Conservation (phyloP, 169 alveolate genomes). For the Sarcocystis neurona region DNA sequence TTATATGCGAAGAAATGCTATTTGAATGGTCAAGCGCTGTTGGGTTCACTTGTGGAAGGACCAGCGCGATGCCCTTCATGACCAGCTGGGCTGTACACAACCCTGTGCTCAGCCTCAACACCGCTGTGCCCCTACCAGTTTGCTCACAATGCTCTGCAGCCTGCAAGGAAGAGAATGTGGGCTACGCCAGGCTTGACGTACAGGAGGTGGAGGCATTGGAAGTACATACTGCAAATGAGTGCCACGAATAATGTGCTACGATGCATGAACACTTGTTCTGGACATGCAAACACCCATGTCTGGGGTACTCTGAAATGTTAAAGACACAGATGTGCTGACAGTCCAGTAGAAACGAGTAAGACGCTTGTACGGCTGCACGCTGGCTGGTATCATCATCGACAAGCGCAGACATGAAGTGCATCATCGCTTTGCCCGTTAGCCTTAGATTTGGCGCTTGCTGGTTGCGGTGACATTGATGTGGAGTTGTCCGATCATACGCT, state of each 20-base stretch:
- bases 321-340: background rate
- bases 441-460: no score
- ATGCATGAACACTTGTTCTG: slow-evolving; percentile 6
- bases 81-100: no score
- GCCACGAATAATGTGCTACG: slow-evolving; percentile 15
- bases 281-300: no score
- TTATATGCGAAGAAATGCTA: slow-evolving; percentile 14
- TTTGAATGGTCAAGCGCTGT: slow-evolving; percentile 18
- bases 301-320: no score
- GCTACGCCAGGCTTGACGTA: slow-evolving; percentile 31
- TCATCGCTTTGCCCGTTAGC: background rate
- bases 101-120: background rate
- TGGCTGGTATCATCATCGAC: background rate
- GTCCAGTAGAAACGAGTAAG: background rate
- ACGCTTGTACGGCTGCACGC: background rate
- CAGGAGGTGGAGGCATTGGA: background rate
- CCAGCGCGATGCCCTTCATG: background rate
- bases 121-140: background rate
- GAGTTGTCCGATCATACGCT: background rate
- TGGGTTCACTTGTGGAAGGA: slow-evolving; percentile 13
- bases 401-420: background rate
- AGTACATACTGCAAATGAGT: slow-evolving; percentile 18
- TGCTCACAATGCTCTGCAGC: background rate
- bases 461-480: background rate
- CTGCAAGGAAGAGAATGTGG: slow-evolving; percentile 35